Conservation (phyloP, 2,329 filamentous ascomycete genomes). For the Cytospora piceae region DNA sequence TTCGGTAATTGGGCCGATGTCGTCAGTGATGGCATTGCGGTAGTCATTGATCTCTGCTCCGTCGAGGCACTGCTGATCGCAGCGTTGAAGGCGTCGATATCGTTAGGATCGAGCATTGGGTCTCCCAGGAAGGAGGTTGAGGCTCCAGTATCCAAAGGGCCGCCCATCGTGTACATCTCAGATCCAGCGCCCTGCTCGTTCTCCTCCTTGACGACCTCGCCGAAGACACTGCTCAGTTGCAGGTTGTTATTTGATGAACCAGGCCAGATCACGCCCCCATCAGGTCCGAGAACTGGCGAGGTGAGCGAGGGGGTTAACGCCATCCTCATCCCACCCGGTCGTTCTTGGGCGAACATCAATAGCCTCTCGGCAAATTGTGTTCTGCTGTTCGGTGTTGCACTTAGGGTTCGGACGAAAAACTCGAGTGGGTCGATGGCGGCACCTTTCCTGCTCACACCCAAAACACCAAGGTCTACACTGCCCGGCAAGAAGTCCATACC, state of each 20-base stretch:
- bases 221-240: conserved; percentile 21
- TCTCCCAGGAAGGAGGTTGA: conserved; percentile 21
- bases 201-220: conserved; percentile 29
- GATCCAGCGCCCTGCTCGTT: conserved; percentile 15
- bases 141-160: neutral
- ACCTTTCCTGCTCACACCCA: conserved; percentile 39
- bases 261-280: conserved; percentile 18
- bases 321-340: conserved; percentile 43
- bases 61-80: conserved; percentile 12
- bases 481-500: conserved; percentile 40
- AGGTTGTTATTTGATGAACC: conserved; percentile 4
- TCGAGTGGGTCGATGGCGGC: conserved; percentile 46
- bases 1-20: conserved; percentile 12
- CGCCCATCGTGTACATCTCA: conserved; percentile 20
- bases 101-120: conserved; percentile 22
- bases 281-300: conserved; percentile 27
- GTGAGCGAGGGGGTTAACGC: conserved; percentile 40
- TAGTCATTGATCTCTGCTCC: conserved; percentile 8
- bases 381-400: conserved; percentile 48
- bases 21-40: conserved; percentile 22
- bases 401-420: conserved; percentile 49
- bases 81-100: conserved; percentile 10
- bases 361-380: conserved; percentile 49
- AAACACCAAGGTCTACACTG: conserved; percentile 39
- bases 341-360: conserved; percentile 46